These are phyloP conservation scores for Fusarium sacchari DNA, from an alignment of 2,329 filamentous ascomycete species.

Conservation along the genomic window DNA sequence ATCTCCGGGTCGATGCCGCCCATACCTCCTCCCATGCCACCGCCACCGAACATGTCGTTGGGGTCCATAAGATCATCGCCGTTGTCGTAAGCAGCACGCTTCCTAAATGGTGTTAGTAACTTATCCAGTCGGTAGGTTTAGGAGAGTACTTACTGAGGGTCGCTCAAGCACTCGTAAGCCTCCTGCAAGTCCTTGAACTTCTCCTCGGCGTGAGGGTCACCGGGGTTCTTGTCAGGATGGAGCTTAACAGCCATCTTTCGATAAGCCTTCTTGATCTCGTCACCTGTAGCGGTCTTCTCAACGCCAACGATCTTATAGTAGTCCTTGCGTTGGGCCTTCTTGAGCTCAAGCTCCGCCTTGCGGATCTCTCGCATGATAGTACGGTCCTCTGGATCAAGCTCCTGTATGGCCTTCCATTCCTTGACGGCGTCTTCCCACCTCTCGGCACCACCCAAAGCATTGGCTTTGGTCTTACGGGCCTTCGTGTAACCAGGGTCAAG, in stretches of 20 bases:
- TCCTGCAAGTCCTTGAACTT: slow-evolving; percentile 98
- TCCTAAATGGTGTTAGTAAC: slow-evolving; percentile 65
- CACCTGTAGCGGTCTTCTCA: slow-evolving; percentile 83
- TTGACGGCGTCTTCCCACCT: slow-evolving; percentile 92
- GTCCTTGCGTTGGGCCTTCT: slow-evolving; percentile 97
- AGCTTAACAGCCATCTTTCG: slow-evolving; percentile 92
- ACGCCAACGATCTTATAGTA: slow-evolving; percentile 98
- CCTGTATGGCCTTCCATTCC: slow-evolving; percentile 87
- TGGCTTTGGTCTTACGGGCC: slow-evolving; percentile 93
- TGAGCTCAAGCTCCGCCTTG: slow-evolving; percentile 91
- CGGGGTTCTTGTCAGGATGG: slow-evolving; percentile 97
- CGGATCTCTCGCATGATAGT: slow-evolving; percentile 85
- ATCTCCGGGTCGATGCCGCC: slow-evolving; percentile 80
- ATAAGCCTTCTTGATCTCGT: slow-evolving; percentile 96
- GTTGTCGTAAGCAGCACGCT: slow-evolving; percentile 89
- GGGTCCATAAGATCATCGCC: slow-evolving; percentile 92
- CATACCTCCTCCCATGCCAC: slow-evolving; percentile 73
- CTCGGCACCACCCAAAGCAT: slow-evolving; percentile 84
- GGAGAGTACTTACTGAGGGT: slow-evolving; percentile 79
- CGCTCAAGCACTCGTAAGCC: slow-evolving; percentile 94
- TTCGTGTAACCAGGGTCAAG: slow-evolving; percentile 89
- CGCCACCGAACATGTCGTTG: slow-evolving; percentile 81
- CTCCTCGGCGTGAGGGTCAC: slow-evolving; percentile 83
- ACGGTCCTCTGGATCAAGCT: slow-evolving; percentile 83
- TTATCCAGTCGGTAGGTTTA: background rate